phyloP scores from a whole-genome alignment of 345 rosid species.

The Gossypium turneri region DNA sequence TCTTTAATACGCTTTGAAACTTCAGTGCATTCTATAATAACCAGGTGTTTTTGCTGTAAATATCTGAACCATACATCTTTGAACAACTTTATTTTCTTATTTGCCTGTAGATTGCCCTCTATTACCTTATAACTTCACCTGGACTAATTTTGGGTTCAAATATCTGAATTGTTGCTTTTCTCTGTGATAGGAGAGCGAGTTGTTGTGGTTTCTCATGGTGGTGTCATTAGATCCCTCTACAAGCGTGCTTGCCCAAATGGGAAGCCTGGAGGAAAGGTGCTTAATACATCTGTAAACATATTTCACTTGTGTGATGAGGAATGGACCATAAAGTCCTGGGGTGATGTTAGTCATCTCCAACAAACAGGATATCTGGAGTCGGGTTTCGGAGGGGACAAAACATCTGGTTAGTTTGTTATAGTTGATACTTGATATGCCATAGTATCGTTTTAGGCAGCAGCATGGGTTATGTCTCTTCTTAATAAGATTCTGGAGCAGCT shows the following conservation, averaged over 20 bases:
- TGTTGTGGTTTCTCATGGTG: constrained; percentile 77
- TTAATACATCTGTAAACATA: constrained; percentile 66
- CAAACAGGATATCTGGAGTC: constrained; percentile 44
- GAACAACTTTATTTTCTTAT: neutral
- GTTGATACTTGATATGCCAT: neutral
- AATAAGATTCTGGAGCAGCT: neutral
- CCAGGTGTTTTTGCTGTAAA: neutral
- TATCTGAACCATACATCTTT: neutral
- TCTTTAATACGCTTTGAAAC: neutral
- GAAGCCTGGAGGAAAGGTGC: constrained; percentile 45
- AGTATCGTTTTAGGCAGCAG: neutral
- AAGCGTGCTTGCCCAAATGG: constrained; percentile 61
- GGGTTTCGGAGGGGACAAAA: constrained; percentile 76
- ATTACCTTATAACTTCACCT: neutral
- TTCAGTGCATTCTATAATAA: neutral
- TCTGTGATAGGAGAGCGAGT: constrained; percentile 57
- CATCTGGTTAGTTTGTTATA: constrained; percentile 49
- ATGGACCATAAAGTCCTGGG: constrained; percentile 57
- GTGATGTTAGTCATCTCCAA: constrained; percentile 61
- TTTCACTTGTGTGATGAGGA: constrained; percentile 50
- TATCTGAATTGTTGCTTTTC: neutral
- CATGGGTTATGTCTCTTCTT: neutral
- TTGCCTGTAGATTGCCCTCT: neutral
- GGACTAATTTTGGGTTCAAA: neutral
- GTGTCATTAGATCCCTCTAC: constrained; percentile 62